Evolutionary conservation across 441 rosid genomes (phyloP).

Genomic region (Pelargonium australe): DNA sequence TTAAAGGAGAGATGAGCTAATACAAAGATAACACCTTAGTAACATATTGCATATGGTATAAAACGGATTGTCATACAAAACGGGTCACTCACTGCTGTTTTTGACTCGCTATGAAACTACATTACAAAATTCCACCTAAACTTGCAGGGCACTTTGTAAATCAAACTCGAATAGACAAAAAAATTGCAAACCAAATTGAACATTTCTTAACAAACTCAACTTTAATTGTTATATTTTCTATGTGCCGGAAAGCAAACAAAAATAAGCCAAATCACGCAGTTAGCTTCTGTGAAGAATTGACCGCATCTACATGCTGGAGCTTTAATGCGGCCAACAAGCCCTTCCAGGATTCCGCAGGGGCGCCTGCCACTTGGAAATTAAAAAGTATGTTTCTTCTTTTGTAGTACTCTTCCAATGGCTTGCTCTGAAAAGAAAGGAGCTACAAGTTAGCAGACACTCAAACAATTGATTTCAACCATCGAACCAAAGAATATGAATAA

Average conservation of each 20-base stretch:
- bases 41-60: neutral
- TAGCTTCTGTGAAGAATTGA: constrained; percentile 47
- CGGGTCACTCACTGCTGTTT: neutral
- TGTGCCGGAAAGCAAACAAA: constrained; percentile 6
- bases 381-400: constrained; percentile 65
- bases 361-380: constrained; percentile 56
- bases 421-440: constrained; percentile 37
- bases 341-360: constrained; percentile 72
- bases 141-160: neutral
- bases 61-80: neutral
- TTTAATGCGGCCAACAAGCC: constrained; percentile 74
- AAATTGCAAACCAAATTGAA: constrained; percentile 13
- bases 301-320: constrained; percentile 56
- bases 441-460: neutral
- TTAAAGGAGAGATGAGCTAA: neutral
- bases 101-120: neutral
- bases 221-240: constrained; percentile 27
- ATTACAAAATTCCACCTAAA: neutral
- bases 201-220: constrained; percentile 10
- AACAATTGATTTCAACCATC: too few species aligned
- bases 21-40: neutral
- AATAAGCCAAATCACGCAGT: constrained; percentile 36
- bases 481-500: neutral
- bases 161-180: constrained; percentile 13
- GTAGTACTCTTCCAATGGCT: constrained; percentile 80